Percentiles rank a stretch among this genome's conserved stretches.
Evolutionary conservation across 768 basidiomycete species (phyloP).

Genomic region (Tylopilus sp.): DNA sequence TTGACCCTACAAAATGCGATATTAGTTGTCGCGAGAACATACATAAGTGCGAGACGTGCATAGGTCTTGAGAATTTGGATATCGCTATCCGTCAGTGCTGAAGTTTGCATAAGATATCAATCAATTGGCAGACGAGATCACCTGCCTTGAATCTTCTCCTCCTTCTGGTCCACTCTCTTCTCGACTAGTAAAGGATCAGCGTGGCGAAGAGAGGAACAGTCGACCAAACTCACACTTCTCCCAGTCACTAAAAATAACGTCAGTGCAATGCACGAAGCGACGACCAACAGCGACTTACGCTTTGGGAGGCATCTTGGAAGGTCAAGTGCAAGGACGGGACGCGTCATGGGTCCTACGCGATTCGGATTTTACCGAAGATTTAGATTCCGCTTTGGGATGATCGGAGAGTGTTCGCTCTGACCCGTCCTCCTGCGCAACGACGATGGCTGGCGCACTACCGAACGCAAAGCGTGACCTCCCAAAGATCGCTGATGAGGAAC

Average conservation of each 20-base stretch:
- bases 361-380: slow-evolving; percentile 29
- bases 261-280: slow-evolving; percentile 1
- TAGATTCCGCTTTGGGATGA: slow-evolving; percentile 28
- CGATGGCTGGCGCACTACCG: slow-evolving; percentile 89
- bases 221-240: slow-evolving; percentile 77
- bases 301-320: slow-evolving; percentile 85
- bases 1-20: slow-evolving; percentile 68
- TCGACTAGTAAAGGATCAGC: slow-evolving; percentile 50
- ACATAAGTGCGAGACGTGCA: slow-evolving; percentile 43
- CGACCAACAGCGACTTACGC: slow-evolving; percentile 55
- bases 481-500: slow-evolving; percentile 89
- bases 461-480: slow-evolving; percentile 86
- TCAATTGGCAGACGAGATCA: slow-evolving; percentile 9
- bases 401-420: background rate
- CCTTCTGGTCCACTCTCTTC: slow-evolving; percentile 83
- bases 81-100: slow-evolving; percentile 95
- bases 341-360: slow-evolving; percentile 35
- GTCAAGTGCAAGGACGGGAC: slow-evolving; percentile 28
- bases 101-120: slow-evolving; percentile 4
- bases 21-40: background rate
- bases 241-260: slow-evolving; percentile 73
- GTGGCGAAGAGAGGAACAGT: background rate
- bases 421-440: slow-evolving; percentile 7
- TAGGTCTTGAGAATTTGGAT: slow-evolving; percentile 99
- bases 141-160: slow-evolving; percentile 88